Conservation (phyloP, 2,329 filamentous ascomycete genomes). For the Torrubiella hemipterigena region DNA sequence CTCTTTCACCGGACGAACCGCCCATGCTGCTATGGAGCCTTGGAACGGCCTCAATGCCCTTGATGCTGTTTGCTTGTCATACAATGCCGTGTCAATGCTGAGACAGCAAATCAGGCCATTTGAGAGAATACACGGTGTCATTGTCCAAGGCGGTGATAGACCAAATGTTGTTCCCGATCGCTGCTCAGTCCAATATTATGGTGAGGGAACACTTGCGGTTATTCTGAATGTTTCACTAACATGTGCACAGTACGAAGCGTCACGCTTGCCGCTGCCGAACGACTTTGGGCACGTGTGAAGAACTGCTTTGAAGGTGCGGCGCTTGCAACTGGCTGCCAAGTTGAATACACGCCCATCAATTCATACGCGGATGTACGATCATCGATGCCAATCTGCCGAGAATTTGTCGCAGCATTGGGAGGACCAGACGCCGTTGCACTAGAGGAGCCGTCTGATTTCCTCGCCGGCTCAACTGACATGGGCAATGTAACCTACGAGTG, state of each 20-base stretch:
- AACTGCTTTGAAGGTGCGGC: slow-evolving; percentile 17
- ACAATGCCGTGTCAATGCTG: slow-evolving; percentile 29
- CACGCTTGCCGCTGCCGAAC: slow-evolving; percentile 15
- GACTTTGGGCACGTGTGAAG: slow-evolving; percentile 14
- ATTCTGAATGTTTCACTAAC: slow-evolving; percentile 6
- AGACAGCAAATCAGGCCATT: slow-evolving; percentile 36
- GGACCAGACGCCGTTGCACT: slow-evolving; percentile 20
- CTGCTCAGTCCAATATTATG: slow-evolving; percentile 27
- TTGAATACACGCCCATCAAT: slow-evolving; percentile 10
- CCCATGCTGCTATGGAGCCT: slow-evolving; percentile 34
- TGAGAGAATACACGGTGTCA: slow-evolving; percentile 37
- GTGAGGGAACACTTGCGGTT: not conserved
- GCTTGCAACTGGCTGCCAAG: slow-evolving; percentile 14
- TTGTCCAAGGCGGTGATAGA: slow-evolving; percentile 25
- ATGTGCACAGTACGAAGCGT: slow-evolving; percentile 14
- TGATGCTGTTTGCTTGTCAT: slow-evolving; percentile 30
- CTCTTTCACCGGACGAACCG: slow-evolving; percentile 27
- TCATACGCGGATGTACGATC: slow-evolving; percentile 29
- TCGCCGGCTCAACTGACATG: slow-evolving; percentile 30
- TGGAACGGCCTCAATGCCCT: slow-evolving; percentile 39
- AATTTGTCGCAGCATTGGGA: slow-evolving; percentile 26
- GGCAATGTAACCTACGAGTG: slow-evolving; percentile 32
- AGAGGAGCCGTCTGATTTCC: slow-evolving; percentile 16
- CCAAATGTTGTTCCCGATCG: slow-evolving; percentile 29
- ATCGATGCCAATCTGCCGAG: slow-evolving; percentile 26